Percentiles rank a stretch among this genome's conserved stretches.
phyloP scores from a whole-genome alignment of 192 early-diverging fungal species.

The Backusella psychrophila region DNA sequence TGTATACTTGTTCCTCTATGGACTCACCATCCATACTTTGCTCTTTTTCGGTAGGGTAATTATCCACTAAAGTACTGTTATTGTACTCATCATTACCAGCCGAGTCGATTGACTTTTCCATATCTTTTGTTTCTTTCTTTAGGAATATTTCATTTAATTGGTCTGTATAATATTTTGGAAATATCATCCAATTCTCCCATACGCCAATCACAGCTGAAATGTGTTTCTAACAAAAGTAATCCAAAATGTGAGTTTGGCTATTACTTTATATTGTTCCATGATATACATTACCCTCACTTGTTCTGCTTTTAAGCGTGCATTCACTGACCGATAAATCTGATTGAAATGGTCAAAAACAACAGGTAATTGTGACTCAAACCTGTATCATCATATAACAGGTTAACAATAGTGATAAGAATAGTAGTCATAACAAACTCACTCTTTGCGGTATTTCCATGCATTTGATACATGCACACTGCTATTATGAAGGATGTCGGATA shows the following conservation, averaged over 20 bases:
- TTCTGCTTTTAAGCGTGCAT: constrained; percentile 79
- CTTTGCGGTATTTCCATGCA: constrained; percentile 82
- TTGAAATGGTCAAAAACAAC: constrained; percentile 72
- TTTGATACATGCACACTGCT: constrained; percentile 74
- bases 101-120: not conserved
- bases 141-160: constrained; percentile 51
- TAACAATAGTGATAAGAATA: not conserved
- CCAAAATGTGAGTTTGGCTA: too few relatives aligned
- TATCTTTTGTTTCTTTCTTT: constrained; percentile 27
- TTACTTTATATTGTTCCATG: not conserved
- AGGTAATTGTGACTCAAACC: constrained; percentile 60
- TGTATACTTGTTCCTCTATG: not conserved
- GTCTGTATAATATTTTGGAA: constrained; percentile 66
- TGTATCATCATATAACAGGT: not conserved
- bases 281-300: constrained; percentile 55
- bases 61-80: constrained; percentile 18
- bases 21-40: constrained; percentile 41
- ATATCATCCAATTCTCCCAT: constrained; percentile 93
- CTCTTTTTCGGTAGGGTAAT: constrained; percentile 30
- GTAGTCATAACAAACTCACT: constrained; percentile 23
- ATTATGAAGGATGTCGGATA: constrained; percentile 93
- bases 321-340: constrained; percentile 61
- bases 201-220: constrained; percentile 64
- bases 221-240: constrained; percentile 39
- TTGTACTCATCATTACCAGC: not conserved